These are phyloP conservation scores for Krasilnikovozyma curviuscula DNA, from an alignment of 768 basidiomycete genomes.

Conservation along the genomic window DNA sequence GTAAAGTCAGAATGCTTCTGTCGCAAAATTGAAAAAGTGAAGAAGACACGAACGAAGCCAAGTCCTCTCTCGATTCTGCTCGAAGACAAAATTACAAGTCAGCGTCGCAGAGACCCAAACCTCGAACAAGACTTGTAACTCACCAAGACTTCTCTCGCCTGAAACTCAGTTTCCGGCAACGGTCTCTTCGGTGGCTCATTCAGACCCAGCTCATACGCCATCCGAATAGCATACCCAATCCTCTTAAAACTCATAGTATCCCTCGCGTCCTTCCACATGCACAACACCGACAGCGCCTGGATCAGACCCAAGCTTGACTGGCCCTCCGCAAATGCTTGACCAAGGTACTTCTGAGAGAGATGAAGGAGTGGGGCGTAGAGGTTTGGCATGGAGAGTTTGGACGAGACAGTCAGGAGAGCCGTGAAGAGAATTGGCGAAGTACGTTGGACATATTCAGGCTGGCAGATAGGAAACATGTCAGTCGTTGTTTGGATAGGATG, in stretches of 20 bases:
- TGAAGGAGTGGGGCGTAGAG: constrained; percentile 1
- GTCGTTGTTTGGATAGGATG: too few relatives aligned
- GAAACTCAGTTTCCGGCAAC: constrained; percentile 8
- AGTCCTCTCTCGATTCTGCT: constrained; percentile 8
- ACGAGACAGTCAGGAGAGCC: constrained; percentile 5
- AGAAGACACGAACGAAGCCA: too few relatives aligned
- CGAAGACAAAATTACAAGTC: neutral
- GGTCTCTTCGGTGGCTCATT: constrained; percentile 2
- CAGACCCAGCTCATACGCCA: constrained; percentile 6
- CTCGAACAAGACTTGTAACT: too few relatives aligned
- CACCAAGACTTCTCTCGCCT: constrained; percentile 9
- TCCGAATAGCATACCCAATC: constrained; percentile 9
- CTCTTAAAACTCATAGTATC: constrained; percentile 8
- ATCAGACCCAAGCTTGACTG: constrained; percentile 5
- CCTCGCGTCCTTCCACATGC: constrained; percentile 10
- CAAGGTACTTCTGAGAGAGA: constrained; percentile 7
- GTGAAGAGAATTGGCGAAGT: constrained; percentile 9
- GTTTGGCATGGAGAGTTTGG: constrained; percentile 4
- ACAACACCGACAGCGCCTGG: constrained; percentile 8
- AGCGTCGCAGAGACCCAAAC: neutral
- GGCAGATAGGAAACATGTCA: too few relatives aligned
- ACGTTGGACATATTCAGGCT: neutral
- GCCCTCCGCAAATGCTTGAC: constrained; percentile 6
- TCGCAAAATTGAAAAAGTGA: too few relatives aligned
- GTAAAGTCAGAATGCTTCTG: too few relatives aligned